Base-by-base conservation (phyloP, 768 basidiomycete genomes). In the Dioszegia hungarica region DNA sequence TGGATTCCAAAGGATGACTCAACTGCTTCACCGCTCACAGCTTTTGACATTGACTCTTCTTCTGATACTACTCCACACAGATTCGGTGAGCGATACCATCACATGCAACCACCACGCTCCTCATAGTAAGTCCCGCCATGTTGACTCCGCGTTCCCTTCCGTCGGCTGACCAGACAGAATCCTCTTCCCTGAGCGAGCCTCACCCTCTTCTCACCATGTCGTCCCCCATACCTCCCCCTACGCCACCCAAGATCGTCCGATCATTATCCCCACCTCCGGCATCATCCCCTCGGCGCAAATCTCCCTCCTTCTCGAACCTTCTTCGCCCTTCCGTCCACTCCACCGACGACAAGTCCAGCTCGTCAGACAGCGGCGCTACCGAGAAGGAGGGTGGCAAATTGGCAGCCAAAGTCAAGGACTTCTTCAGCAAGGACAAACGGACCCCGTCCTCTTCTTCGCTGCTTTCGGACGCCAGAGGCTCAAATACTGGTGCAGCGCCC, bases 351-450 rank as follows among this genome's bases (percentile, higher is more conserved):
- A 51, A 38, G 5, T 51, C 49, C 1, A 4, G 22, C n/a, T 37
- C 49, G 36, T 46, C 45, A 4, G 19, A 25, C n/a, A 31, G 45
- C 28, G 36, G 36, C 19, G 24, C 34, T 8, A 51, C 49, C 4
- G 49, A 51, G 49, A 36, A 24, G 24, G 47, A 49, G 29, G 31
- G 49, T 3, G 36, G 50, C 24, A 52, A 44, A 10, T 33, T 54
- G 19, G 4, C 52, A 8, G 12, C 52, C 24, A 54, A 54, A 33
- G 39, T 54, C 27, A 54, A 54, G 22, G 52, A 25, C 4, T 54
- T 54, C 27, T 44, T 54, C n/a, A 10, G 40, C 2, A 54, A 43
- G 17, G 39, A 54, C 31, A 54, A 54, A 20, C 33, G 52, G 17
- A 22, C 27, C 10, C 39, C 52, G 5, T 54, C 52, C 19, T 11